Percentiles rank a stretch among this genome's conserved stretches.
phyloP scores from a whole-genome alignment of 2,329 filamentous ascomycete genomes.

The Reticulascus tulasneorum region DNA sequence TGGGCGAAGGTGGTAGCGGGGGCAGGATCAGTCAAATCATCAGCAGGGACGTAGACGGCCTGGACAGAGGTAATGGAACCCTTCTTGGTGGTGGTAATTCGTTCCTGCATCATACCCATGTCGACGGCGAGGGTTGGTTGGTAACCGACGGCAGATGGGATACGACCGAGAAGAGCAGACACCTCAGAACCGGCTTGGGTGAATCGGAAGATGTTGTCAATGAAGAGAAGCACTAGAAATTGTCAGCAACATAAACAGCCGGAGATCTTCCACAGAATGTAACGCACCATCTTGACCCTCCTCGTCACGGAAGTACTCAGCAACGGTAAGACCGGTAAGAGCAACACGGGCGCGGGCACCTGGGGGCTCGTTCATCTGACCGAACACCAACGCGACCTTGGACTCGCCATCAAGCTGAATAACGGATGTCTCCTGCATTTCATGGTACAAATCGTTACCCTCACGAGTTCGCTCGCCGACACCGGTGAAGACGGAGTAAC shows the following conservation, averaged over 20 bases:
- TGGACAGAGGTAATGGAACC: conserved; percentile 99
- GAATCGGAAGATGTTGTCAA: conserved; percentile 99
- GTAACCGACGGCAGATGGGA: conserved; percentile 99
- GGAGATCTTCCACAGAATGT: background rate
- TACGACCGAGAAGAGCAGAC: conserved; percentile 98
- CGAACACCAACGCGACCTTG: conserved; percentile 98
- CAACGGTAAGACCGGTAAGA: conserved; percentile 79
- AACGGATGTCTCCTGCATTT: conserved; percentile 99
- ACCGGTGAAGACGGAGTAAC: conserved; percentile 99
- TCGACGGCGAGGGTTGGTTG: conserved; percentile 97
- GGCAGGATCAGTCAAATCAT: conserved; percentile 99
- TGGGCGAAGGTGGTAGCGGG: conserved; percentile 99
- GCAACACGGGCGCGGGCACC: conserved; percentile 99
- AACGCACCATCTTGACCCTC: conserved; percentile 80
- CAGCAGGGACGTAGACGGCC: conserved; percentile 99
- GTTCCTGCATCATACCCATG: conserved; percentile 99
- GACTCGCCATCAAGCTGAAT: conserved; percentile 99
- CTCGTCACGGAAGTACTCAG: conserved; percentile 75
- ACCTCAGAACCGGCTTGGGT: conserved; percentile 99
- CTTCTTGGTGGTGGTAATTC: conserved; percentile 99
- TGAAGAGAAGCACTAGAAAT: conserved; percentile 84
- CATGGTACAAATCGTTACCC: conserved; percentile 99
- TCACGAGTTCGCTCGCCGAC: conserved; percentile 99
- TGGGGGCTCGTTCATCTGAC: conserved; percentile 99
- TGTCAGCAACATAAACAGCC: conserved; percentile 19